phyloP scores from a whole-genome alignment of 805 yeast species.

The Starmerella davenportii region DNA sequence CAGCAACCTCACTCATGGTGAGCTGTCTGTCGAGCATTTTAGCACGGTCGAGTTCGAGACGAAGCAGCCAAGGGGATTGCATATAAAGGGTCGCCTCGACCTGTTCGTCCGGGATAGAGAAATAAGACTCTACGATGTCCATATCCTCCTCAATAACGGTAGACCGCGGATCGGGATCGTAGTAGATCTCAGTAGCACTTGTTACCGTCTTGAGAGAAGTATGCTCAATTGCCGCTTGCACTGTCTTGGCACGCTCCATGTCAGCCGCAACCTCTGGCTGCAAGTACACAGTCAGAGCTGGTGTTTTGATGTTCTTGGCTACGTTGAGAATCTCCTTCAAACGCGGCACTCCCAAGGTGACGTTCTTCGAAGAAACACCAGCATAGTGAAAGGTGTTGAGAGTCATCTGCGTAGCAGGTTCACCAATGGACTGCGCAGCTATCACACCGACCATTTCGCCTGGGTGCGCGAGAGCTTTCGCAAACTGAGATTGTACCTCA shows the following conservation, averaged over 20 bases:
- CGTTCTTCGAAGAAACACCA: slow-evolving; percentile 92
- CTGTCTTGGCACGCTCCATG: slow-evolving; percentile 83
- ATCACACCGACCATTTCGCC: slow-evolving; percentile 98
- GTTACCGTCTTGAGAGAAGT: slow-evolving; percentile 89
- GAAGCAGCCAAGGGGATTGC: slow-evolving; percentile 95
- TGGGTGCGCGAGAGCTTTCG: slow-evolving; percentile 78
- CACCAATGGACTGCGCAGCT: slow-evolving; percentile 96
- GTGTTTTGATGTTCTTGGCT: slow-evolving; percentile 97
- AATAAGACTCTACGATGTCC: slow-evolving; percentile 93
- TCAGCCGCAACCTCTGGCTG: slow-evolving; percentile 64
- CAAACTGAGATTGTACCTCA: slow-evolving; percentile 84
- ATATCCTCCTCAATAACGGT: slow-evolving; percentile 95
- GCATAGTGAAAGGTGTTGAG: slow-evolving; percentile 95
- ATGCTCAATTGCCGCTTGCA: slow-evolving; percentile 93
- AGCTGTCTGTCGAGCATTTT: slow-evolving; percentile 96
- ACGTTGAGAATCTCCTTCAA: slow-evolving; percentile 94
- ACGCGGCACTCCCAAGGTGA: slow-evolving; percentile 94
- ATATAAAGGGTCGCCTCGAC: slow-evolving; percentile 84
- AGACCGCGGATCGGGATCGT: slow-evolving; percentile 93
- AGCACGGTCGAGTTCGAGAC: slow-evolving; percentile 94
- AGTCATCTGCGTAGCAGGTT: slow-evolving; percentile 97
- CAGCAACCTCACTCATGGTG: slow-evolving; percentile 96
- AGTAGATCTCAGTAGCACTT: slow-evolving; percentile 90
- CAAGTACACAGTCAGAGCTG: slow-evolving; percentile 91
- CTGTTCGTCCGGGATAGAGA: slow-evolving; percentile 94